Base-by-base conservation (phyloP, 495 filamentous ascomycete genomes). In the Daldinia vernicosa region DNA sequence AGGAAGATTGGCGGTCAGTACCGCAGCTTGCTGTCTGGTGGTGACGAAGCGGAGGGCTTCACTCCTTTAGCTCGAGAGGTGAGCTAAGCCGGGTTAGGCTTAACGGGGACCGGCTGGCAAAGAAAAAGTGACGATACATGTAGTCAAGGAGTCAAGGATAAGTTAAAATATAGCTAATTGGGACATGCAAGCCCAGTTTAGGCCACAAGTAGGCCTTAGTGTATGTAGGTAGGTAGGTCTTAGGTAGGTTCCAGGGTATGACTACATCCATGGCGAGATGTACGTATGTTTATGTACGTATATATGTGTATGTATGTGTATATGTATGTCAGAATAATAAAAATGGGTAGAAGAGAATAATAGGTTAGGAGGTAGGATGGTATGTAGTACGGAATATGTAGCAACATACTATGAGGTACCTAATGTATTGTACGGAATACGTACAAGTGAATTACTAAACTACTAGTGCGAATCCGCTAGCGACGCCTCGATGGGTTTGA, bases 1-100 rank as follows among this genome's bases (percentile, higher is more conserved):
- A 33, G 28, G 61, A 61, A 73, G 70, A 73, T 73, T 73, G 62
- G 70, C 70, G 70, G 70, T 73, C 70, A 73, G 66, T 66, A 69
- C 70, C 70, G 66, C 56, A 66, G 30, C 50, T 73, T 47, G 61
- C 40, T 40, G 5, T 50, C 57, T 11, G 62, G 22, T 73, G 66
- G 66, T 73, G 70, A 73, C 61, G 70, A 73, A 69, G 54, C 65
- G 56, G 70, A 72, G 65, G 54, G 62, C 61, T 24, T 69, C 60
- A 61, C 58, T 73, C 62, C 52, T 61, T 63, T 73, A 69, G 61
- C 61, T 63, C 19, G 39, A 51, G 60, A 73, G 45, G 61, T 47
- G 52, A 58, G 58, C 70, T 73, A 73, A 24, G 40, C 70, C 51
- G 4, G 24, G 66, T 69, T 63, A 51, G 66, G 70, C 27, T 62